Evolutionary conservation across 225 moss, liverwort and hornwort species (phyloP).

Genomic region (Neckera pumila): DNA sequence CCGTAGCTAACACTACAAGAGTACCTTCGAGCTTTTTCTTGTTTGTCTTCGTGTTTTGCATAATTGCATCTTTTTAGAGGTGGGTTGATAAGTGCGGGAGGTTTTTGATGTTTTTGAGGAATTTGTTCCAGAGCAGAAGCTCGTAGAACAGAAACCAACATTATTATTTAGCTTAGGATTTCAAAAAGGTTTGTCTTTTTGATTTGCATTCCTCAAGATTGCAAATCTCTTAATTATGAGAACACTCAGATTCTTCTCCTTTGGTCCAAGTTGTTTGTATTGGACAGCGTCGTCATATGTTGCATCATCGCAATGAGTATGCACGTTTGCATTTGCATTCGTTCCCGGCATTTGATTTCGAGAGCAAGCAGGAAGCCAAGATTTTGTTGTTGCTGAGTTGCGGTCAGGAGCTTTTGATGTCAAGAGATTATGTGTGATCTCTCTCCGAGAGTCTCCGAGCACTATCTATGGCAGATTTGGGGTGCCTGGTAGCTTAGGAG

Average conservation of each 20-base stretch:
- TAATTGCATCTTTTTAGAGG: not conserved
- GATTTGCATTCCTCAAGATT: not conserved
- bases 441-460: not conserved
- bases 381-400: not conserved
- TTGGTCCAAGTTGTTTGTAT: slow-evolving; percentile 20
- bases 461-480: slow-evolving; percentile 23
- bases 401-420: not conserved
- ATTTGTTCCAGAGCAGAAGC: not conserved
- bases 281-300: slow-evolving; percentile 20
- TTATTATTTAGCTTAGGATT: not conserved
- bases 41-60: not conserved
- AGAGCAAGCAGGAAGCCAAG: not conserved
- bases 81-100: not conserved
- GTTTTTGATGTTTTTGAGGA: not conserved
- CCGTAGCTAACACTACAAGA: not conserved
- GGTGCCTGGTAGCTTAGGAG: not conserved
- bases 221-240: slow-evolving; percentile 25
- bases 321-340: slow-evolving; percentile 2
- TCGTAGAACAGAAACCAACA: not conserved
- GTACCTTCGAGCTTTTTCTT: not conserved
- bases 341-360: slow-evolving; percentile 8
- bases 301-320: slow-evolving; percentile 15
- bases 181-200: not conserved
- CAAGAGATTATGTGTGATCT: not conserved
- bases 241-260: slow-evolving; percentile 33